Evolutionary conservation across 495 filamentous ascomycete species (phyloP).

Genomic region (Neurospora sublineolata): DNA sequence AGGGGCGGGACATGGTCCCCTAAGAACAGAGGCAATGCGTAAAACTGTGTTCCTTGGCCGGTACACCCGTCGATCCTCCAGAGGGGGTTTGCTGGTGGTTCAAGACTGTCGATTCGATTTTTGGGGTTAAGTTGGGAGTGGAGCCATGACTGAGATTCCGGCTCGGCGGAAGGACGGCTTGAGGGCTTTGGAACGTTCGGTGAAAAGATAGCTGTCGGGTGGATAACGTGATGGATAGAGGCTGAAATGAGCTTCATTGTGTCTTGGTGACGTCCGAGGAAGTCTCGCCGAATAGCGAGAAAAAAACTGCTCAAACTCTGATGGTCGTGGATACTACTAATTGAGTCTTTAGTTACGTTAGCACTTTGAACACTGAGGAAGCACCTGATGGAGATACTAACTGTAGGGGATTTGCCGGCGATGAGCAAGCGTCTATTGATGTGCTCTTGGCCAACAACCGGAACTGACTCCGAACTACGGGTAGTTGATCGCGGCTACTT

Average conservation of each 20-base stretch:
- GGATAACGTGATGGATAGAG: constrained; percentile 35
- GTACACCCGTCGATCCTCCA: constrained; percentile 41
- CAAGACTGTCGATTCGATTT: constrained; percentile 40
- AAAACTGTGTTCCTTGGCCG: constrained; percentile 38
- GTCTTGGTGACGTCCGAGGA: not conserved
- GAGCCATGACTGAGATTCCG: constrained; percentile 17
- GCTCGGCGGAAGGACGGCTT: not conserved
- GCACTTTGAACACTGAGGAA: not conserved
- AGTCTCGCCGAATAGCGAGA: not conserved
- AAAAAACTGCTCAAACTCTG: not conserved
- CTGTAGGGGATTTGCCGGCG: not conserved
- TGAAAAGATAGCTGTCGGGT: constrained; percentile 37
- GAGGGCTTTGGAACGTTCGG: constrained; percentile 3
- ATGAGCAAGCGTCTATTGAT: not conserved
- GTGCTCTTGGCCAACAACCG: not conserved
- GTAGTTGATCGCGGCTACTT: not conserved
- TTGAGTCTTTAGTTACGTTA: not conserved
- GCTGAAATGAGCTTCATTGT: constrained; percentile 32
- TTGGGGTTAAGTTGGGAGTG: constrained; percentile 37
- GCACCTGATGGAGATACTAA: not conserved
- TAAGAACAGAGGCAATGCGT: constrained; percentile 32
- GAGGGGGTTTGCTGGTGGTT: constrained; percentile 23
- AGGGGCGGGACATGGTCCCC: constrained; percentile 25
- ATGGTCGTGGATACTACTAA: not conserved
- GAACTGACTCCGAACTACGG: not conserved